A percentile compares a stretch with the other conserved stretches of the same genome.
Evolutionary conservation across 1,284 basidiomycete species (phyloP).

Genomic region (Irpex sp.): DNA sequence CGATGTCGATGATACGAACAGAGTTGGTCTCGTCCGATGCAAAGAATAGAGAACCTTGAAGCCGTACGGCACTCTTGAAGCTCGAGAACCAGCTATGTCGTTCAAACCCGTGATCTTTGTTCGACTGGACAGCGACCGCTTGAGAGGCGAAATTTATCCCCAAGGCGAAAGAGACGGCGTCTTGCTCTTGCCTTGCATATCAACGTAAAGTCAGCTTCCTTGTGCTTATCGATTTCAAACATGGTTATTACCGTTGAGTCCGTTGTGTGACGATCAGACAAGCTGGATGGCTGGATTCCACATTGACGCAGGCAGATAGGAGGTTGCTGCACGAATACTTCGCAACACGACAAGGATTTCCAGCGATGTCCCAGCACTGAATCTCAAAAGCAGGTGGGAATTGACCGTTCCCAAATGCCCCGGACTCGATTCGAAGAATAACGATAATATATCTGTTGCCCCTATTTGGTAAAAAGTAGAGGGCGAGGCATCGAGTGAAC

Average conservation of each 20-base stretch:
- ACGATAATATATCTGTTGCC: slow-evolving; percentile 42
- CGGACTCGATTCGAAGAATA: slow-evolving; percentile 25
- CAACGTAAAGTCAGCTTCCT: not conserved
- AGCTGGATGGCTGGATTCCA: slow-evolving; percentile 5
- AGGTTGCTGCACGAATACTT: slow-evolving; percentile 13
- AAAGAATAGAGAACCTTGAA: slow-evolving; percentile 21
- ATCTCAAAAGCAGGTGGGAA: slow-evolving; percentile 30
- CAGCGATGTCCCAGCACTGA: slow-evolving; percentile 48
- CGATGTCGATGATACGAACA: slow-evolving; percentile 20
- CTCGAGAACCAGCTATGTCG: slow-evolving; percentile 17
- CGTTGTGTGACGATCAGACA: slow-evolving; percentile 9
- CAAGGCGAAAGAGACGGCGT: slow-evolving; percentile 5
- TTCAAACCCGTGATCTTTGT: slow-evolving; percentile 11
- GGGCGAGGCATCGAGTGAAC: slow-evolving; percentile 30
- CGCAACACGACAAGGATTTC: slow-evolving; percentile 13
- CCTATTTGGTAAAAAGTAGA: slow-evolving; percentile 42
- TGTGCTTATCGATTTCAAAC: no score
- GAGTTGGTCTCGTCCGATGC: slow-evolving; percentile 17
- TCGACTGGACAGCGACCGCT: not conserved
- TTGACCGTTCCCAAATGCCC: not conserved
- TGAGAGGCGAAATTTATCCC: slow-evolving; percentile 15
- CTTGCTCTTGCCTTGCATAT: not conserved
- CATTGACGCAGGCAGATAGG: slow-evolving; percentile 19
- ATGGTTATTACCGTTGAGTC: not conserved
- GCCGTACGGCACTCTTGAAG: slow-evolving; percentile 14